phyloP scores from a whole-genome alignment of 331 rosid species.

The Rhamnella rubrinervis region DNA sequence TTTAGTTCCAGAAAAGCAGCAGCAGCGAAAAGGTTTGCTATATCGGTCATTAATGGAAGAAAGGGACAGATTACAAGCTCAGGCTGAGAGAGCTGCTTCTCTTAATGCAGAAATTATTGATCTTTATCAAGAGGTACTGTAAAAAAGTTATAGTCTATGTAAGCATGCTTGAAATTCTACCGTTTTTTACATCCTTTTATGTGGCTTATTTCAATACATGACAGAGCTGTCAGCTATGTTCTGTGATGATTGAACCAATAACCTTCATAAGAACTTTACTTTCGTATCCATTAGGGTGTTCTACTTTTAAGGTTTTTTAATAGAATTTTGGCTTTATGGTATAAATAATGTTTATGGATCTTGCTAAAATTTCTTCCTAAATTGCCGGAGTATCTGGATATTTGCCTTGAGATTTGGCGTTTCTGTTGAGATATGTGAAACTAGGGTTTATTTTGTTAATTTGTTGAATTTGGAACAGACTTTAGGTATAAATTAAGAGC shows the following conservation, averaged over 20 bases:
- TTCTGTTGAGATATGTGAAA: too few relatives aligned
- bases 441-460: neutral
- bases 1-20: constrained; percentile 82
- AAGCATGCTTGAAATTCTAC: constrained; percentile 16
- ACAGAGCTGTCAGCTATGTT: neutral
- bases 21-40: constrained; percentile 73
- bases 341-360: neutral
- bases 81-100: constrained; percentile 62
- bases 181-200: neutral
- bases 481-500: neutral
- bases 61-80: constrained; percentile 67
- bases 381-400: too few relatives aligned
- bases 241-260: too few relatives aligned
- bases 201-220: constrained; percentile 2
- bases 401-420: too few relatives aligned
- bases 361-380: too few relatives aligned
- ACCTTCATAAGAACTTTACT: too few relatives aligned
- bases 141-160: constrained; percentile 11
- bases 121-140: constrained; percentile 67
- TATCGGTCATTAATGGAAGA: constrained; percentile 69
- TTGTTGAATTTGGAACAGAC: neutral
- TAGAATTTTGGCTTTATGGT: neutral
- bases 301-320: too few relatives aligned
- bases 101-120: constrained; percentile 59
- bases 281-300: too few relatives aligned